Conservation (phyloP, 2,329 filamentous ascomycete genomes). For the Trichoderma aggressivum region DNA sequence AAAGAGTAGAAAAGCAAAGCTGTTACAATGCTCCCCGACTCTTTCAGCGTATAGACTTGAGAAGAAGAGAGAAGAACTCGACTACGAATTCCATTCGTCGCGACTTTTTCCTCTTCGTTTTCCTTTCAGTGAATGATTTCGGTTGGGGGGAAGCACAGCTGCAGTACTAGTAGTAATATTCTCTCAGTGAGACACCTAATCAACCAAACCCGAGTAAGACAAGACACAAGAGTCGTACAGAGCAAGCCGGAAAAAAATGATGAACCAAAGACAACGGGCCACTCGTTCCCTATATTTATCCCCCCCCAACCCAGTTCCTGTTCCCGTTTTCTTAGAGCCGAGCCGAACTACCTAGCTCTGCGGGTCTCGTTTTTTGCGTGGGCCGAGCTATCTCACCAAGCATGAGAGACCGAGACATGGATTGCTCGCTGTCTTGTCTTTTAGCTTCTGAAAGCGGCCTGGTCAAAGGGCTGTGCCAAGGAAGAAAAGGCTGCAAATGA, state of each 20-base stretch:
- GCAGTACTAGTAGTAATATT: not conserved
- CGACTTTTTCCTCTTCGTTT: not conserved
- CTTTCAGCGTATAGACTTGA: constrained; percentile 27
- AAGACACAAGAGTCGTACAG: not conserved
- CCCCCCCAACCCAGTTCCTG: not conserved
- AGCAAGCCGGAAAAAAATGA: not conserved
- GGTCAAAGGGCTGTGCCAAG: not conserved
- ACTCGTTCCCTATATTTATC: not conserved
- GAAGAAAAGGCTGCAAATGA: not conserved
- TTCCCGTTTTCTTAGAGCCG: not conserved
- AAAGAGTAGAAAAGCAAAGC: not conserved
- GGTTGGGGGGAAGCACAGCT: not conserved
- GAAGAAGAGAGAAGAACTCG: constrained; percentile 28
- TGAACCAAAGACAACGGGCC: not conserved
- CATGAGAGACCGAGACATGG: not conserved
- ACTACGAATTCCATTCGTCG: constrained; percentile 28
- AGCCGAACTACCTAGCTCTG: not conserved
- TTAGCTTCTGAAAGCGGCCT: constrained; percentile 12
- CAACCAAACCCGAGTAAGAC: not conserved
- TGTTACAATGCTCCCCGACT: not conserved
- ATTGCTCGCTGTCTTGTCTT: not conserved
- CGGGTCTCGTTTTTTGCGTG: not conserved
- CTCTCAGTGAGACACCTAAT: not conserved
- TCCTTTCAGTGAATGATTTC: not conserved
- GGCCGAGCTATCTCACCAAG: not conserved